phyloP scores from a whole-genome alignment of 257 asterid genomes.

The Jacaranda mimosifolia region DNA sequence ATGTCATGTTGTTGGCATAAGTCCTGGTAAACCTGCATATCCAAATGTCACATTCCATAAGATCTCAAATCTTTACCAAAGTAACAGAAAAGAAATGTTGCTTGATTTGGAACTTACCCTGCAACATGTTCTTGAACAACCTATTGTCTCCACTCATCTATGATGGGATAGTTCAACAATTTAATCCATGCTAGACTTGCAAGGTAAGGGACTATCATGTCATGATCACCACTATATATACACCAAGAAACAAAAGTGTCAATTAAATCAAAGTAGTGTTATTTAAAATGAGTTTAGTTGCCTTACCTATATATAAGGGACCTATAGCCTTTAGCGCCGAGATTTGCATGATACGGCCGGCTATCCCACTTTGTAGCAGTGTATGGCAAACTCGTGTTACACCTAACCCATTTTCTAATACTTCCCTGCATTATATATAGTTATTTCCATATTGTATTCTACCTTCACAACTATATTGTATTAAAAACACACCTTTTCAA shows the following conservation, averaged over 20 bases:
- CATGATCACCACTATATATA: slow-evolving; percentile 55
- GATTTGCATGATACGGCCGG: slow-evolving; percentile 33
- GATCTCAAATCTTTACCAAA: no score
- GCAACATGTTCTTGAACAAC: no score
- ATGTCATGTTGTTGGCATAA: slow-evolving; percentile 56
- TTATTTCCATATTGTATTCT: slow-evolving; percentile 28
- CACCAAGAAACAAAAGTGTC: neutral
- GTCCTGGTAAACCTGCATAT: neutral
- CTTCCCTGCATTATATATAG: slow-evolving; percentile 29
- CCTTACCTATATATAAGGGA: slow-evolving; percentile 48
- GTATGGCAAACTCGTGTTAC: slow-evolving; percentile 32
- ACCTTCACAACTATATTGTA: slow-evolving; percentile 31
- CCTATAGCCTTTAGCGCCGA: neutral
- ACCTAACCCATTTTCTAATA: slow-evolving; percentile 36
- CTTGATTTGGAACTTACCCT: no score
- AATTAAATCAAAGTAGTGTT: neutral
- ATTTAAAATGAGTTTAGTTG: no score
- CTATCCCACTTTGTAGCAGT: neutral
- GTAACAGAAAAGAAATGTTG: no score
- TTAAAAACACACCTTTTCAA: slow-evolving; percentile 25
- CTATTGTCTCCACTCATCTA: slow-evolving; percentile 37
- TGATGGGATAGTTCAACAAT: slow-evolving; percentile 45
- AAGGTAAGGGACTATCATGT: slow-evolving; percentile 39
- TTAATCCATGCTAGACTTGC: slow-evolving; percentile 62
- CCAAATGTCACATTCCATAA: no score